Evolutionary conservation across 441 rosid genomes (phyloP), one percentile per base, ranked within the genome.

Genomic region (Bruguiera hainesii): DNA sequence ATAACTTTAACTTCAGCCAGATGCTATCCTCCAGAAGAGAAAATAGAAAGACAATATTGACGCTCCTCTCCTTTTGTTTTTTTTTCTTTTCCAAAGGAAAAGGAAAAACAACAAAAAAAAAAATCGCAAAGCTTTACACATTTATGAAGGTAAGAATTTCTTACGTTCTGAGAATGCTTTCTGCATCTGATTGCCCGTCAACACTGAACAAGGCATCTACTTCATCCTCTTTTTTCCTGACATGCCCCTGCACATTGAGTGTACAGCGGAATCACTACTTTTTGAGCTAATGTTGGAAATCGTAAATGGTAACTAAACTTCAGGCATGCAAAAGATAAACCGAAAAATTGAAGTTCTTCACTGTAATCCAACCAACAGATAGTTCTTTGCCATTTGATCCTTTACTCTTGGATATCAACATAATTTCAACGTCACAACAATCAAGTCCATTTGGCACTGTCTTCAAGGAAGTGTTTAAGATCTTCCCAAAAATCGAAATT

Each of bases 251-350:
- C 83, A 79, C 57, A 53, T 48, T 1, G 79, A 60, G 63, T 68
- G 78, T 70, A 77, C 79, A 42, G 56, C 2, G 21, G 83, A 67
- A 72, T 82, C 79, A 62, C 77, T 31, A 28, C 80, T 77, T 66
- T 59, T 59, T 58, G 76, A 56, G 69, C 73, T 71, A 5, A 79
- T 61, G 71, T 82, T 79, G 68, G 58, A 35, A 70, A 76, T 76
- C 68, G 73, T 79, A 60, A 81, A 23, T 51, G 30, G 67, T 50
- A 7, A 77, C 69, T 55, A 56, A 7, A 51, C 53, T 30, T 28
- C 3, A 30, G 15, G 28, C 56, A 51, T 21, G 70, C 52, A 75
- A 58, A 25, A 67, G 51, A 51, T 28, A 46, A 20, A 75, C 55
- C 31, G 56, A 26, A 57, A 75, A 63, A 60, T 63, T 19, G 55